phyloP scores from a whole-genome alignment of 164 flowering plant genomes.

The Stephania cephalantha region DNA sequence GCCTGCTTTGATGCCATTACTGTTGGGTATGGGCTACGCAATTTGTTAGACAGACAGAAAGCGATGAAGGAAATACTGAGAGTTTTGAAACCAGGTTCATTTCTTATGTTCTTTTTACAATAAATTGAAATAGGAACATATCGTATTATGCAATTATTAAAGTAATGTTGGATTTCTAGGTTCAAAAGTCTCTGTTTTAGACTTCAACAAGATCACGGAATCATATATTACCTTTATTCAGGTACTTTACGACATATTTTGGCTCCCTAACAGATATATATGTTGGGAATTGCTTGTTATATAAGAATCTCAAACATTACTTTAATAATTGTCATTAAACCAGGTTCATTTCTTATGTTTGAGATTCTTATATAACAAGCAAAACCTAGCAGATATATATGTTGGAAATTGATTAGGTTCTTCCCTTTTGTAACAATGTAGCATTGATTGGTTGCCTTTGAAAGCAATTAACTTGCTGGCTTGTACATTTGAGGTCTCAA shows the following conservation, averaged over 20 bases:
- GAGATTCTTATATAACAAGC: too few relatives aligned
- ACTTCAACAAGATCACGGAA: conserved; percentile 68
- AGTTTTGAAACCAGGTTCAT: conserved; percentile 68
- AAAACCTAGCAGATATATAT: too few relatives aligned
- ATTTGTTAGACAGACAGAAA: conserved; percentile 56
- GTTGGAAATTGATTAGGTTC: background rate
- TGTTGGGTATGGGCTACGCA: conserved; percentile 81
- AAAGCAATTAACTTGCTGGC: background rate
- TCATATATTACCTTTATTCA: conserved; percentile 39
- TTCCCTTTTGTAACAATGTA: too few relatives aligned
- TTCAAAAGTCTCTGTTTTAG: conserved; percentile 68
- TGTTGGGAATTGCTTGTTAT: too few relatives aligned
- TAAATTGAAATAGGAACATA: background rate
- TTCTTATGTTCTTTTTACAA: background rate
- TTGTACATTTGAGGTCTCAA: conserved; percentile 1
- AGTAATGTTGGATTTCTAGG: conserved; percentile 35
- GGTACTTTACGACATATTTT: conserved; percentile 31
- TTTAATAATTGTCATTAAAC: too few relatives aligned
- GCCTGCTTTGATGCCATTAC: conserved; percentile 77
- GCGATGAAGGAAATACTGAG: conserved; percentile 63
- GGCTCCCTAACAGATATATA: too few relatives aligned
- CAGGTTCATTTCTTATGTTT: too few relatives aligned
- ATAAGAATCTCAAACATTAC: too few relatives aligned
- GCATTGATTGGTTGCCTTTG: too few relatives aligned
- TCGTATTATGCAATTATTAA: background rate